Evolutionary conservation across 306 rosid species (phyloP).

Genomic region (Hippophae rhamnoides): DNA sequence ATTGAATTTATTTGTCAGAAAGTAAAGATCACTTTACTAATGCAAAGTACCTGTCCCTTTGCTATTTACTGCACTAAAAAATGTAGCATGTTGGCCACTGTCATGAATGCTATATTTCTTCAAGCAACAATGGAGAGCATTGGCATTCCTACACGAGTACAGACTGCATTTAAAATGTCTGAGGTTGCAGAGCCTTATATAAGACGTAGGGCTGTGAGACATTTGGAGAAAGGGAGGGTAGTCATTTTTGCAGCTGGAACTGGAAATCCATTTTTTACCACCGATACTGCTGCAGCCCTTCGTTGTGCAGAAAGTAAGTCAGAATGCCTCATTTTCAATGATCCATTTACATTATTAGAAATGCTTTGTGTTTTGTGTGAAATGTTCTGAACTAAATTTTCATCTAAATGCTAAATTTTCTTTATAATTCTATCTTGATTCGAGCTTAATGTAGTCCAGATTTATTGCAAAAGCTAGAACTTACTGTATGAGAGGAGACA

Average conservation of each 20-base stretch:
- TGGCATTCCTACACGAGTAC: constrained; percentile 94
- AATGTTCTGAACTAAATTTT: neutral
- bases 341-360: no score
- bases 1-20: no score
- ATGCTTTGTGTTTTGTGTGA: neutral
- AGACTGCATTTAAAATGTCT: constrained; percentile 96
- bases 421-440: neutral
- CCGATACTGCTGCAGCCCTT: constrained; percentile 95
- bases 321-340: neutral
- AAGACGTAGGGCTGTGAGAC: constrained; percentile 93
- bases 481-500: no score
- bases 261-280: constrained; percentile 96
- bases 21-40: no score
- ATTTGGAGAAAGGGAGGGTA: constrained; percentile 92
- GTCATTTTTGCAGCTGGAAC: constrained; percentile 98
- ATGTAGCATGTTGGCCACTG: constrained; percentile 90
- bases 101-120: constrained; percentile 95
- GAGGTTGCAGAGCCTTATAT: constrained; percentile 98
- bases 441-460: no score
- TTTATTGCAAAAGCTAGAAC: no score
- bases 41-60: neutral
- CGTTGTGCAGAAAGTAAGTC: constrained; percentile 93
- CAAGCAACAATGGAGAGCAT: constrained; percentile 99
- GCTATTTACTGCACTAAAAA: constrained; percentile 10
- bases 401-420: neutral